Evolutionary conservation across 2,329 filamentous ascomycete species (phyloP).

Genomic region (Botrytis galanthina): DNA sequence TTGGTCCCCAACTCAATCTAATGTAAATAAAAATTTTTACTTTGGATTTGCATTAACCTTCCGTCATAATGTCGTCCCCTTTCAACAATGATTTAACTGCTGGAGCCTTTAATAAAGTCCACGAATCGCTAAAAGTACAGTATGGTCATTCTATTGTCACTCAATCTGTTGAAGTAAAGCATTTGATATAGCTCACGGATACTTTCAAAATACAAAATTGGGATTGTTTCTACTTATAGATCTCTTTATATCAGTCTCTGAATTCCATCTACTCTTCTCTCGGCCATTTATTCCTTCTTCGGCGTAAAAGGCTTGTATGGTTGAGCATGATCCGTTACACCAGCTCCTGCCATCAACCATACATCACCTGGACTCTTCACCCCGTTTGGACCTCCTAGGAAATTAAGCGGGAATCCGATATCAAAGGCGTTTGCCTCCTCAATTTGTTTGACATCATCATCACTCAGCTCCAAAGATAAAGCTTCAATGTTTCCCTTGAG

Average conservation of each 20-base stretch:
- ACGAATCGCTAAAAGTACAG: not conserved
- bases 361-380: slow-evolving; percentile 36
- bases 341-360: slow-evolving; percentile 42
- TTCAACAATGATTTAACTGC: not conserved
- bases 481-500: slow-evolving; percentile 69
- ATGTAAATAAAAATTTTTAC: not conserved
- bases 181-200: not conserved
- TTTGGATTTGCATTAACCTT: not conserved
- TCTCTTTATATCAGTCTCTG: not conserved
- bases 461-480: slow-evolving; percentile 56
- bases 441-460: slow-evolving; percentile 64
- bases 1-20: not conserved
- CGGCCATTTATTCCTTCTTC: not conserved
- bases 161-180: not conserved
- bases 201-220: not conserved
- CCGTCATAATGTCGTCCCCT: not conserved
- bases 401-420: slow-evolving; percentile 63
- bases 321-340: slow-evolving; percentile 51
- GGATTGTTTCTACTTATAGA: not conserved
- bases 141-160: too few species aligned
- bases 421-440: slow-evolving; percentile 62
- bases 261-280: not conserved
- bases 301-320: slow-evolving; percentile 29
- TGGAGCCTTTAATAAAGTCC: not conserved
- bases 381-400: slow-evolving; percentile 45